These are phyloP conservation scores for Clarireedia homoeocarpa DNA, from an alignment of 2,329 filamentous ascomycete genomes.

Conservation along the genomic window DNA sequence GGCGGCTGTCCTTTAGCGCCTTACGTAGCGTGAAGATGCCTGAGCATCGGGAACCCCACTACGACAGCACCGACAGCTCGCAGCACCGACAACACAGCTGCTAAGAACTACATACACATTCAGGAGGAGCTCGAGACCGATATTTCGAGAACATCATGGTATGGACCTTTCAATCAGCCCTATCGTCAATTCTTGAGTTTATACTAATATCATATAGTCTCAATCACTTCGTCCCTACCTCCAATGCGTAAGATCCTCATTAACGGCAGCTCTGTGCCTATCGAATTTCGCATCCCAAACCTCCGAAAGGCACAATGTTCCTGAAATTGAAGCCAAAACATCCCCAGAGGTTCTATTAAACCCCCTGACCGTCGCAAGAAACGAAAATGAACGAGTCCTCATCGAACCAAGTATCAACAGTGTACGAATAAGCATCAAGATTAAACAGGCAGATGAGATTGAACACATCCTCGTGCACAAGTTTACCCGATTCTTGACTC, in stretches of 20 bases:
- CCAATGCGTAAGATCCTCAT: conserved; percentile 87
- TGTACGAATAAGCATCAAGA: conserved; percentile 94
- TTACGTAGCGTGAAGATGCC: conserved; percentile 15
- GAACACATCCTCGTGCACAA: conserved; percentile 98
- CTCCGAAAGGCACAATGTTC: conserved; percentile 94
- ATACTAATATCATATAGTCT: conserved; percentile 46
- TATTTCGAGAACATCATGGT: conserved; percentile 11
- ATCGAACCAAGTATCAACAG: conserved; percentile 97
- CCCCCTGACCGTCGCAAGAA: conserved; percentile 81
- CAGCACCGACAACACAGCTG: conserved; percentile 15
- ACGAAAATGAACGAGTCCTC: conserved; percentile 93
- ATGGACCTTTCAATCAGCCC: background rate
- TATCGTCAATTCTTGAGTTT: background rate
- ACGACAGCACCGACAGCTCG: conserved; percentile 8
- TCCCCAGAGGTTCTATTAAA: conserved; percentile 93
- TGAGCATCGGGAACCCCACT: conserved; percentile 18
- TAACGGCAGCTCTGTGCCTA: conserved; percentile 87
- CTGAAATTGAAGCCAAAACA: conserved; percentile 87
- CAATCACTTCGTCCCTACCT: conserved; percentile 96
- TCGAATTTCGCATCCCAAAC: conserved; percentile 98
- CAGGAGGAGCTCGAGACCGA: background rate
- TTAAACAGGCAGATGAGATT: conserved; percentile 99
- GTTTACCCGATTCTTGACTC: conserved; percentile 93
- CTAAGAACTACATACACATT: conserved; percentile 7
- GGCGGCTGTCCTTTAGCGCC: conserved; percentile 9